A percentile compares a stretch with the other conserved stretches of the same genome.
phyloP scores from a whole-genome alignment of 441 rosid species.

The Biscutella laevigata region DNA sequence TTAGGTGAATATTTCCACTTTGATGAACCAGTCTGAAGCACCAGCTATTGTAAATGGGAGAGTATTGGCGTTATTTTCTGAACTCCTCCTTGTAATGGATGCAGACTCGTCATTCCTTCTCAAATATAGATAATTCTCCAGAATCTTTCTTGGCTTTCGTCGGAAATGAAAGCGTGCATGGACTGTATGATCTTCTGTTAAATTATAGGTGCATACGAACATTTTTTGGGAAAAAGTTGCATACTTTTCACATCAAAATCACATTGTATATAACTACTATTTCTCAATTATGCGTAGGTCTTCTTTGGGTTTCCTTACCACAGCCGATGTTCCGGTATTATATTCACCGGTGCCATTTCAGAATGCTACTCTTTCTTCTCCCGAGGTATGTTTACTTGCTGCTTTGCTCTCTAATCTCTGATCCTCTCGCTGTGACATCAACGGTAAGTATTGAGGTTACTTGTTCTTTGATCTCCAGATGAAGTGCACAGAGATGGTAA shows the following conservation, averaged over 20 bases:
- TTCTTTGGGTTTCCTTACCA: slow-evolving; percentile 51
- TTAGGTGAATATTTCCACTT: neutral
- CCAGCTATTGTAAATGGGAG: neutral
- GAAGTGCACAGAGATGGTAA: slow-evolving; percentile 61
- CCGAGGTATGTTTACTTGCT: slow-evolving; percentile 47
- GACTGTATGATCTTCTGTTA: slow-evolving; percentile 71
- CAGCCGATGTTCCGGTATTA: slow-evolving; percentile 66
- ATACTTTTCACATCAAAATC: neutral
- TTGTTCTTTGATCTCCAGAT: slow-evolving; percentile 44
- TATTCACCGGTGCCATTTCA: slow-evolving; percentile 77
- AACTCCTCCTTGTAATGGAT: slow-evolving; percentile 19
- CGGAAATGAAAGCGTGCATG: slow-evolving; percentile 62
- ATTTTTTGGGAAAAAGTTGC: neutral
- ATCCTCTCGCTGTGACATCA: neutral
- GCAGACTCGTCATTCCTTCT: slow-evolving; percentile 64
- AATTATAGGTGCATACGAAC: slow-evolving; percentile 60
- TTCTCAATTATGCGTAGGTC: slow-evolving; percentile 44
- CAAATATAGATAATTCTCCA: slow-evolving; percentile 71
- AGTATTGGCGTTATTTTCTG: slow-evolving; percentile 1
- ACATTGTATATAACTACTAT: neutral
- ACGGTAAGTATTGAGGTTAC: slow-evolving; percentile 1
- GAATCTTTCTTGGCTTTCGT: slow-evolving; percentile 72
- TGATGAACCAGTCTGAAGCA: slow-evolving; percentile 10
- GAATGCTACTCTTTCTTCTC: slow-evolving; percentile 76
- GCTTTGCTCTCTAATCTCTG: slow-evolving; percentile 1